These are phyloP conservation scores for Epicoccum sorghinum DNA, from an alignment of 2,329 filamentous ascomycete genomes.

Conservation along the genomic window DNA sequence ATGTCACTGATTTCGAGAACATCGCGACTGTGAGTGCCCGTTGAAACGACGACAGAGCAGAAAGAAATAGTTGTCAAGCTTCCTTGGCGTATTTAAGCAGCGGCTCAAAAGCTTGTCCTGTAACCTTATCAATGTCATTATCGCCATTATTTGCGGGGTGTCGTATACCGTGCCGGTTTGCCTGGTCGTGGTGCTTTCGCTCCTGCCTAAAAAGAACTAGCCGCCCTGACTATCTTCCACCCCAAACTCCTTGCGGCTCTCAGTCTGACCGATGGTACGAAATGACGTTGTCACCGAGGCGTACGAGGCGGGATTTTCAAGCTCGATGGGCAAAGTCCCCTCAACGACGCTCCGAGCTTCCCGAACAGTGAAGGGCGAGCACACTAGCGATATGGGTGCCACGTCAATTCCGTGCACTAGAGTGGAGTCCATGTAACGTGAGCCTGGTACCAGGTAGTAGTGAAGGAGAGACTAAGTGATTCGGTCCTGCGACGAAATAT, in stretches of 20 bases:
- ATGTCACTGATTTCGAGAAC: constrained; percentile 19
- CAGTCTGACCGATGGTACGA: not conserved
- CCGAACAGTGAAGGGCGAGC: not conserved
- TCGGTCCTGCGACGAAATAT: too few relatives aligned
- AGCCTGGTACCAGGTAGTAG: too few relatives aligned
- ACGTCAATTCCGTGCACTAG: not conserved
- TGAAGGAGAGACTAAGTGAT: too few relatives aligned
- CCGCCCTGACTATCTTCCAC: constrained; percentile 4
- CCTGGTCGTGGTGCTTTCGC: constrained; percentile 5
- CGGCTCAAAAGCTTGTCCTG: constrained; percentile 21
- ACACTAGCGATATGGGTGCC: not conserved
- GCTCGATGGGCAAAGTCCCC: not conserved
- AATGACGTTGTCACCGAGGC: constrained; percentile 1
- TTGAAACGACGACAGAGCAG: not conserved
- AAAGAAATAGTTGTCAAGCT: constrained; percentile 5
- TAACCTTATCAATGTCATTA: constrained; percentile 13
- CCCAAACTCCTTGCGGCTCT: constrained; percentile 8
- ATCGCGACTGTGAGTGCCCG: constrained; percentile 6
- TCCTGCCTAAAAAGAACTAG: constrained; percentile 26
- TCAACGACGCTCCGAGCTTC: not conserved
- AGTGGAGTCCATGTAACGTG: too few relatives aligned
- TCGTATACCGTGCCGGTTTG: constrained; percentile 3
- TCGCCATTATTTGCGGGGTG: constrained; percentile 15
- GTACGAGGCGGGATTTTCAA: not conserved
- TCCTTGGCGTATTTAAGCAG: constrained; percentile 25